These are phyloP conservation scores for Saccharomycopsis phalli DNA, from an alignment of 1,139 yeast genomes.

Conservation along the genomic window DNA sequence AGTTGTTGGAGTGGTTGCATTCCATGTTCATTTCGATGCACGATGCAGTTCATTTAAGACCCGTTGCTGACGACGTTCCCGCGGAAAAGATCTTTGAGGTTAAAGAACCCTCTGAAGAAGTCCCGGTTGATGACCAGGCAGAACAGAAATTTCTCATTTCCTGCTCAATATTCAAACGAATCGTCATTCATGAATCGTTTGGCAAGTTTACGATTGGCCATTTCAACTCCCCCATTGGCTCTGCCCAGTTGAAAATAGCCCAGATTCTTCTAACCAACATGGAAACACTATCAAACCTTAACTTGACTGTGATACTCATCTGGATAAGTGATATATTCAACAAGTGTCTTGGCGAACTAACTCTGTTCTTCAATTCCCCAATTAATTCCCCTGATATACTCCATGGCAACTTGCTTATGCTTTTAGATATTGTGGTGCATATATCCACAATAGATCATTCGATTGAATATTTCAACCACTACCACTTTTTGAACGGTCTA, in stretches of 20 bases:
- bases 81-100: background rate
- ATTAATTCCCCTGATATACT: background rate
- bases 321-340: constrained; percentile 38
- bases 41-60: constrained; percentile 1
- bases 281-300: constrained; percentile 27
- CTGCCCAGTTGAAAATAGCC: constrained; percentile 2
- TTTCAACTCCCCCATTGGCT: background rate
- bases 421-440: constrained; percentile 45
- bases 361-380: constrained; percentile 8
- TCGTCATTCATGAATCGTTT: constrained; percentile 18
- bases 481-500: constrained; percentile 39
- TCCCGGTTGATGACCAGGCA: too few relatives aligned
- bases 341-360: constrained; percentile 21
- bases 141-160: constrained; percentile 6
- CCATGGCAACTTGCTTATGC: constrained; percentile 27
- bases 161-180: constrained; percentile 11
- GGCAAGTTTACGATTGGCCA: constrained; percentile 10
- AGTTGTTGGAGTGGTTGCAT: background rate
- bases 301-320: constrained; percentile 42
- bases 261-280: constrained; percentile 14
- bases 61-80: background rate
- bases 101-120: too few relatives aligned
- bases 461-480: constrained; percentile 42
- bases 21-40: background rate
- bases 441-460: constrained; percentile 44